A percentile compares a stretch with the other conserved stretches of the same genome.
Conservation (phyloP, 2,329 filamentous ascomycete species). For the Colletotrichum acutatum region DNA sequence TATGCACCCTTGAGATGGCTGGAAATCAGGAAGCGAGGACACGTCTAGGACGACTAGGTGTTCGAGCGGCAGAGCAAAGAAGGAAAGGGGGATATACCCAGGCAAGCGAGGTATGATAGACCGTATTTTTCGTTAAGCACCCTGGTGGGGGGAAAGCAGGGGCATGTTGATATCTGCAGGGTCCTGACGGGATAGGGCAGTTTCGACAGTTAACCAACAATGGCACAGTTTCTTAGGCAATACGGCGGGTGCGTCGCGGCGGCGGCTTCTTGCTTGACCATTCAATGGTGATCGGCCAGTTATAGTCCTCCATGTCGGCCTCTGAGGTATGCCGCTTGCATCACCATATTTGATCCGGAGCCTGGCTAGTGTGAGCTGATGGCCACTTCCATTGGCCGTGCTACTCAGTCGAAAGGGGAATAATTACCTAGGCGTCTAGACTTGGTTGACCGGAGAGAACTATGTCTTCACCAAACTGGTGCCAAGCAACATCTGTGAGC, state of each 20-base stretch:
- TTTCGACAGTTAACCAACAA: slow-evolving; percentile 18
- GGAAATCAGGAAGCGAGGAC: slow-evolving; percentile 47
- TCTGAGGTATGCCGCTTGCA: not conserved
- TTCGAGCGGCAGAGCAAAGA: not conserved
- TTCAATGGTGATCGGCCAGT: not conserved
- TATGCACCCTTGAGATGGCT: slow-evolving; percentile 53
- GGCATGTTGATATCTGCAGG: slow-evolving; percentile 11
- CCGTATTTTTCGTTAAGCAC: slow-evolving; percentile 22
- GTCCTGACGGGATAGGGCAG: slow-evolving; percentile 3
- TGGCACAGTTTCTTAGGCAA: slow-evolving; percentile 15
- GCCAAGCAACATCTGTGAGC: slow-evolving; percentile 76
- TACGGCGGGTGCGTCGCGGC: not conserved
- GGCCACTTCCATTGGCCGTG: not conserved
- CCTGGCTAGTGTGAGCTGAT: slow-evolving; percentile 9
- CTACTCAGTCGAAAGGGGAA: not conserved
- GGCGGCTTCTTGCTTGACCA: slow-evolving; percentile 6
- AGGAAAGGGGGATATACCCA: not conserved
- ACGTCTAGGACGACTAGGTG: slow-evolving; percentile 34
- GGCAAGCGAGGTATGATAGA: slow-evolving; percentile 29
- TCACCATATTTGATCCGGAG: not conserved
- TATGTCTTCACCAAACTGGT: slow-evolving; percentile 83
- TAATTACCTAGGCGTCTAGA: slow-evolving; percentile 20
- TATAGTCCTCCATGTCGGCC: not conserved
- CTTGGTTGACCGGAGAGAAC: slow-evolving; percentile 78
- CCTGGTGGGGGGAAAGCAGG: not conserved